Base-by-base conservation (phyloP, 345 rosid species). In the Mallotus nudiflorus region DNA sequence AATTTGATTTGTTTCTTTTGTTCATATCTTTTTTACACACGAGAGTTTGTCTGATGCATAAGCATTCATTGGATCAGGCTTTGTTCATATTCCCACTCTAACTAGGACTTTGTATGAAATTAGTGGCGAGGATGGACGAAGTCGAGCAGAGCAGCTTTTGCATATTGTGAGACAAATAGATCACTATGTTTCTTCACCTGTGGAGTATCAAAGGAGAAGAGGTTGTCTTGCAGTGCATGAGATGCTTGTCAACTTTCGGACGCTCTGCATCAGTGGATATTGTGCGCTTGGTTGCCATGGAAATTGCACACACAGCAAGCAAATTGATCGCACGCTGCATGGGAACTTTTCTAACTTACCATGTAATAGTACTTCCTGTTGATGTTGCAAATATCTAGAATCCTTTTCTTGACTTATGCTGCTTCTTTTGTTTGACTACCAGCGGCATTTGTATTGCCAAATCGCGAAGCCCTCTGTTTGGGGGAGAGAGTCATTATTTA, bases 101-200 rank as follows among this genome's bases (percentile, higher is more conserved):
- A 62, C 68, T 70, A 7, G 18, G 29, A 46, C 54, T 69, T 24
- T 74, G 60, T 83, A 62, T 69, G 75, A 77, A 76, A 74, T 69
- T 80, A 94, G 98, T 80, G 98, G 98, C 81, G 98, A 90, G 86
- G 98, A 94, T 84, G 98, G 98, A 70, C 82, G 97, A 87, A 94
- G 96, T 80, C 83, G 98, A 76, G 95, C 96, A 2, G 98, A 94
- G 87, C 98, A 94, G 80, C 90, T 94, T 50, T 73, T 91, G 83
- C 98, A 94, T 82, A 85, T 94, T 50, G 78, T 91, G 83, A 90
- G 95, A 82, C 96, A 87, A 75, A 79, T 88, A 80, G 98, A 94
- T 84, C 93, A 85, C 65, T 90, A 79, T 61, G 85, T 91, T 55
- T 82, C 95, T 71, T 91, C 98, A 65, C 73, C 92, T 45, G 79